A percentile compares a stretch with the other conserved stretches of the same genome.
These are phyloP conservation scores for Umbelopsis ramanniana DNA, from an alignment of 192 early-diverging fungal genomes.

Conservation along the genomic window DNA sequence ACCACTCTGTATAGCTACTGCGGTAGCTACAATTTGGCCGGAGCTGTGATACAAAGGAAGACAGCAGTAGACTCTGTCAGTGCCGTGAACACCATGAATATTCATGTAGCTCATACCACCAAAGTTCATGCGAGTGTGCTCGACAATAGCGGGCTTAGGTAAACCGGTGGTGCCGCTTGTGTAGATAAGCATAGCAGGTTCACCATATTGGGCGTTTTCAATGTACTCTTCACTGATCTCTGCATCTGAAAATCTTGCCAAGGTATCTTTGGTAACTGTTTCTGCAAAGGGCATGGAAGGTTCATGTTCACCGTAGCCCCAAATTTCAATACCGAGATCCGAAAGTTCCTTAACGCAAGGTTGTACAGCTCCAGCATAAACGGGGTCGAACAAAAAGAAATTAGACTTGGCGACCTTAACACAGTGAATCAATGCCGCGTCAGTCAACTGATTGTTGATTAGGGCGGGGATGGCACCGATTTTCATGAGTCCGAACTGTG, in stretches of 20 bases:
- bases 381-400: conserved; percentile 50
- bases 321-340: conserved; percentile 27
- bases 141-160: conserved; percentile 53
- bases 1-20: conserved; percentile 40
- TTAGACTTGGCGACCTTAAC: conserved; percentile 45
- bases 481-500: conserved; percentile 59
- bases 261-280: conserved; percentile 31
- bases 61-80: conserved; percentile 58
- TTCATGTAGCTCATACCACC: conserved; percentile 6
- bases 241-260: conserved; percentile 34
- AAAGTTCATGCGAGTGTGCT: conserved; percentile 25
- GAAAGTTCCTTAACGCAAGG: conserved; percentile 24
- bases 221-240: conserved; percentile 27
- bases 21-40: conserved; percentile 45
- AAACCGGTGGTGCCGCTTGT: conserved; percentile 65
- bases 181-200: conserved; percentile 48
- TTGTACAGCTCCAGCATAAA: conserved; percentile 32
- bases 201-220: conserved; percentile 27
- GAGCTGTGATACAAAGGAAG: conserved; percentile 70
- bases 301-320: conserved; percentile 32
- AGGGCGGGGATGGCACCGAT: conserved; percentile 58
- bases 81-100: conserved; percentile 28
- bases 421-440: conserved; percentile 43
- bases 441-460: conserved; percentile 63
- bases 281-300: conserved; percentile 34